Evolutionary conservation across 768 basidiomycete genomes (phyloP), one percentile per base, ranked within the genome.

Genomic region (Cantharellus anzutake): DNA sequence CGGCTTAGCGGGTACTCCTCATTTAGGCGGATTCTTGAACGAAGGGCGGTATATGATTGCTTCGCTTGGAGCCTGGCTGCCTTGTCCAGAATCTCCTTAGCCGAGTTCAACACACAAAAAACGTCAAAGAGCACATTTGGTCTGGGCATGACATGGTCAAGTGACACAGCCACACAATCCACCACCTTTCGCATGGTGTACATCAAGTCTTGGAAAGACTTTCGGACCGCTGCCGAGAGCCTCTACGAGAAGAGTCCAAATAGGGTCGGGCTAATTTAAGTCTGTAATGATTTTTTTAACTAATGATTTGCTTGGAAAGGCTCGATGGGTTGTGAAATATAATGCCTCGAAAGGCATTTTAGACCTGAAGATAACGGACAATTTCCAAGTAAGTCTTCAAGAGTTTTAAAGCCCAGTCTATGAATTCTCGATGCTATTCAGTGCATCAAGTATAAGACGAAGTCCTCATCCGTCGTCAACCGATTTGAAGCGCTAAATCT

Each of bases 371-470:
- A 83, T 97, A 67, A 97, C 94, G 1, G 88, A 97, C 72, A 80
- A 96, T 70, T 78, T 76, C 41, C 84, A 83, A 67, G 94, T 94
- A 69, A 65, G 86, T 37, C 42, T 41, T 44, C 11, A 57, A 39
- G n/a, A 20, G 42, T 53, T 16, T 50, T n/a, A 4, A 44, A 42
- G 35, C 2, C 41, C 20, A 42, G 29, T 62, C 42, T 44, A 41
- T 14, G 50, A 35, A 41, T 62, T 2, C 16, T 37, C 50, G 38
- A 42, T 2, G 48, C 35, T 56, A 59, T 52, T 3, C 68, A 98
- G 94, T 94, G 91, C 70, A 76, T 97, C 65, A 96, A 93, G 71
- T 97, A 94, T 76, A 91, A 93, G 71, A 94, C 93, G 1, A 82
- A 84, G 65, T 96, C 92, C 2, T 89, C 87, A 57, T 83, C 94